A percentile compares a stretch with the other conserved stretches of the same genome.
Evolutionary conservation across 2,329 filamentous ascomycete genomes (phyloP).

Genomic region (Monosporascus sp.): DNA sequence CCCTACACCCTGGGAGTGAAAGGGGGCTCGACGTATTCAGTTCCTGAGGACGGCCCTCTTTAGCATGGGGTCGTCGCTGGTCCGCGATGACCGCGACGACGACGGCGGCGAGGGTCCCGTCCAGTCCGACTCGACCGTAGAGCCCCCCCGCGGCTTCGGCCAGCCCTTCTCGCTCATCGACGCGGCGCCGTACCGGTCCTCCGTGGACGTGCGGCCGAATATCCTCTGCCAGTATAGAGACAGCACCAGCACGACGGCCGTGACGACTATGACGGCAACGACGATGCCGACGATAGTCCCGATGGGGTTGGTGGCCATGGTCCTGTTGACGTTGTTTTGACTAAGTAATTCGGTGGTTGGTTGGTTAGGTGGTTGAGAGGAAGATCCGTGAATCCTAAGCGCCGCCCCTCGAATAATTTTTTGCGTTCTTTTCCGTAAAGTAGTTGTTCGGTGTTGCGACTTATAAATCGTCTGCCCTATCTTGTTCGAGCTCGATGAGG

Average conservation of each 20-base stretch:
- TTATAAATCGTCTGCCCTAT: neutral
- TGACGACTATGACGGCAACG: neutral
- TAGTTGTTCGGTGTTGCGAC: neutral
- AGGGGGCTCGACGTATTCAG: neutral
- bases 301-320: neutral
- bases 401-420: neutral
- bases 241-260: neutral
- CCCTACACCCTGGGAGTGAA: neutral
- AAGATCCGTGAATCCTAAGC: too few species aligned
- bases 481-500: neutral
- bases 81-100: neutral
- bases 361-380: neutral
- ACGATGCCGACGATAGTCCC: neutral
- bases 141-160: neutral
- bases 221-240: neutral
- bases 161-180: neutral
- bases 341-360: neutral
- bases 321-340: neutral
- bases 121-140: neutral
- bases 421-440: neutral
- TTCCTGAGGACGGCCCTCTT: slow-evolving; percentile 1
- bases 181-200: neutral
- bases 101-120: neutral
- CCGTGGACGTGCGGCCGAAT: neutral
- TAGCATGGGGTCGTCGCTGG: slow-evolving; percentile 2